Base-by-base conservation (phyloP, 805 yeast genomes). In the Scheffersomyces stipitis region DNA sequence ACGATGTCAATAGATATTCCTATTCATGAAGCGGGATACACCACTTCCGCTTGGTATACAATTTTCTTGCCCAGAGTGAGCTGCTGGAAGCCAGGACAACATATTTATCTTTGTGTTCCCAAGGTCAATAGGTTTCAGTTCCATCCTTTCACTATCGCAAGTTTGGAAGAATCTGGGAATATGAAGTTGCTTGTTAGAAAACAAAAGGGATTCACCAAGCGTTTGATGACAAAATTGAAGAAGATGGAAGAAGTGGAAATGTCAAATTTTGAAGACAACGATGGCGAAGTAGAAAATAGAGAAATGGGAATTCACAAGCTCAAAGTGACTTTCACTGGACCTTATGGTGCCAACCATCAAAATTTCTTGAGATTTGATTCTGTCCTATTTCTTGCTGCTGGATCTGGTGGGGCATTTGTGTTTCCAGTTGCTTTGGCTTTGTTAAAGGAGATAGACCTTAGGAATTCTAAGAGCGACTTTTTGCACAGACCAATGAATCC, bases 1-100 rank as follows among this genome's bases (percentile, higher is more conserved):
- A 71, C 74, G 3, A 44, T 72, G 12, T 43, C 59, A 30, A 63
- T 70, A 3, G 53, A 63, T 1, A 54, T 72, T 13, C 71, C 73
- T 1, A 41, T 64, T 12, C 49, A 48, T 3, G 38, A 54, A 3
- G 43, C 49, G 12, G 38, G 47, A 3, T 33, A 37, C 17, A 45
- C 49, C 26, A 28, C 41, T 15, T 32, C 46, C 9, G 48, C 40
- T 24, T 65, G 70, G 65, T 61, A 52, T 40, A 40, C 45, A 36
- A 30, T 27, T 4, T 45, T 60, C 20, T 48, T 64, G 20, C 75
- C 75, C 3, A 54, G 58, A 10, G 43, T 60, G 13, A 60, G 67
- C 15, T 56, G 57, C 13, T 73, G 79, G 79, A 58, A 58, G 34
- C 64, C 78, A 0, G 78, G 78, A 3, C 76, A 71, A 47, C 75